Evolutionary conservation across 169 alveolate species (phyloP).

Genomic region (Prorocentrum cordatum): DNA sequence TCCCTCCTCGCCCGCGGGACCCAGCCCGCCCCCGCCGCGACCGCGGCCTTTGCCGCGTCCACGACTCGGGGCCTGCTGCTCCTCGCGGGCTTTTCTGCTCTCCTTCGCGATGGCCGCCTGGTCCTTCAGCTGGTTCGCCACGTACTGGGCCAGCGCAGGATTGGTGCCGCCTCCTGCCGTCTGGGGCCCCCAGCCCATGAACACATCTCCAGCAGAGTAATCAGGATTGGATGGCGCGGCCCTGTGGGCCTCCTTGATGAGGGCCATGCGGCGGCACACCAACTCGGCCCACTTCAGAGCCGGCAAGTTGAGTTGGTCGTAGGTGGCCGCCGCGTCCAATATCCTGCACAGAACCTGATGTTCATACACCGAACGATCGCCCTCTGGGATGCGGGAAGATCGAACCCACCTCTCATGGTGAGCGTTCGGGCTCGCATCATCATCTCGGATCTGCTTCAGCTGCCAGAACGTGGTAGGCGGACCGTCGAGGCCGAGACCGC

Average conservation of each 20-base stretch:
- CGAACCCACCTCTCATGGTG: slow-evolving; percentile 16
- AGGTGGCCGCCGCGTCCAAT: not conserved
- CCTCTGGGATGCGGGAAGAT: not conserved
- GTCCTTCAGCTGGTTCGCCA: too few species aligned
- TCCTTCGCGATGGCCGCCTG: too few species aligned
- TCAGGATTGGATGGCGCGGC: not conserved
- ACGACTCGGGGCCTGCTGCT: too few species aligned
- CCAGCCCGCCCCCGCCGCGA: too few species aligned
- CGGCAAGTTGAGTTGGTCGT: not conserved
- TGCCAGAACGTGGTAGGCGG: not conserved
- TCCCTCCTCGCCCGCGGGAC: too few species aligned
- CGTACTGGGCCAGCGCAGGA: too few species aligned
- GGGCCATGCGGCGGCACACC: not conserved
- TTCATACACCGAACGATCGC: slow-evolving; percentile 5
- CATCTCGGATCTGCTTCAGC: not conserved
- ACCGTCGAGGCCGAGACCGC: not conserved
- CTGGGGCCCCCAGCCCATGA: slow-evolving; percentile 22
- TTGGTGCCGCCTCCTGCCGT: too few species aligned
- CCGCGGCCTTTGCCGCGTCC: too few species aligned
- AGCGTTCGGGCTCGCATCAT: not conserved
- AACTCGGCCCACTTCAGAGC: not conserved
- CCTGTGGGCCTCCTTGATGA: slow-evolving; percentile 13
- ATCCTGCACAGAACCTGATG: not conserved
- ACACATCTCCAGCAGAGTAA: not conserved
- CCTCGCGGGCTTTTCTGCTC: too few species aligned